Evolutionary conservation across 2,329 filamentous ascomycete genomes (phyloP).

Genomic region (Colletotrichum navitas): DNA sequence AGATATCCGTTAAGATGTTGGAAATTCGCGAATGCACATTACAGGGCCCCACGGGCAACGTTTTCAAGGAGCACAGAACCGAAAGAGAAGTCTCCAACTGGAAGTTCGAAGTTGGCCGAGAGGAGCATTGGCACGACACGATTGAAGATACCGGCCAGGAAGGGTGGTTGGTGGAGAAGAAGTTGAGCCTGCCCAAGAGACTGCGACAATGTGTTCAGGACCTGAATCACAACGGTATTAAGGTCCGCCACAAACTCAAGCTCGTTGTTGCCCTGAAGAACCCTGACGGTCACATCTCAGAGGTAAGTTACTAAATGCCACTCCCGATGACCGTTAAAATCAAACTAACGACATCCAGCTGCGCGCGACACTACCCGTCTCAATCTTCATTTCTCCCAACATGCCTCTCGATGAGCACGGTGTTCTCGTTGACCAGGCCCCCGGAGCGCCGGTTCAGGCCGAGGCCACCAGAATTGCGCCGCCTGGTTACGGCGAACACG

Average conservation of each 20-base stretch:
- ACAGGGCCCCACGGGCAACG: conserved; percentile 59
- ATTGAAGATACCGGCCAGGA: conserved; percentile 77
- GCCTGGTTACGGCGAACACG: conserved; percentile 92
- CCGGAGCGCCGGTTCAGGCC: conserved; percentile 62
- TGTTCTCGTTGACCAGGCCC: conserved; percentile 75
- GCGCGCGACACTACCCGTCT: conserved; percentile 89
- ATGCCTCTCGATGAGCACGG: conserved; percentile 90
- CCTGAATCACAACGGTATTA: conserved; percentile 89
- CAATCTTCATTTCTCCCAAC: conserved; percentile 95
- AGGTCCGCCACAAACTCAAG: conserved; percentile 92
- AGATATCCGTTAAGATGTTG: conserved; percentile 82
- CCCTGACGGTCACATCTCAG: conserved; percentile 93
- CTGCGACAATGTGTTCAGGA: conserved; percentile 90
- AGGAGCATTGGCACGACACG: conserved; percentile 77
- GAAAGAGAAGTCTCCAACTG: conserved; percentile 74
- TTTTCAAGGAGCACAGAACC: conserved; percentile 69
- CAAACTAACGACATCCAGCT: conserved; percentile 63
- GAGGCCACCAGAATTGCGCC: conserved; percentile 79
- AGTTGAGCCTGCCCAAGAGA: conserved; percentile 81
- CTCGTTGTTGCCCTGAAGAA: conserved; percentile 93
- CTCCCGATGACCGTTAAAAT: not conserved
- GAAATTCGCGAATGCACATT: conserved; percentile 80
- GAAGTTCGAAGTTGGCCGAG: conserved; percentile 66
- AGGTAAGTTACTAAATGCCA: conserved; percentile 64
- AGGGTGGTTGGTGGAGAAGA: conserved; percentile 72